phyloP scores from a whole-genome alignment of 2,329 filamentous ascomycete species.

The Stenocarpella maydis region DNA sequence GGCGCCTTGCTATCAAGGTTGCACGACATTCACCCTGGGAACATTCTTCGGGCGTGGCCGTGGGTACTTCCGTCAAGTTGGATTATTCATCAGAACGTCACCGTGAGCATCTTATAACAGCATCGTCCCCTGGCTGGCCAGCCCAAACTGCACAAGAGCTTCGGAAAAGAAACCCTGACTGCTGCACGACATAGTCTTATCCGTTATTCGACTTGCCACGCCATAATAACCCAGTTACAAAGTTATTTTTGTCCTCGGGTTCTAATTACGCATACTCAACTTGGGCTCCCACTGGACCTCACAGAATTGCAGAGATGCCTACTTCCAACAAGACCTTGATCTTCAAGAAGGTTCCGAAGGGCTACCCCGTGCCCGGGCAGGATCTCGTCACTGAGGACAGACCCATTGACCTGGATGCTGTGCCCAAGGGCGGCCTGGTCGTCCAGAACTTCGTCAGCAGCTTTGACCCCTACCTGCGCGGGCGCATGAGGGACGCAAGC shows the following conservation, averaged over 20 bases:
- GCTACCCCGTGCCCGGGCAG: conserved; percentile 73
- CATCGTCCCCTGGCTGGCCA: neutral
- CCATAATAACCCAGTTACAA: neutral
- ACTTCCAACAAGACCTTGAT: conserved; percentile 75
- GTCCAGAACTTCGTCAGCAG: conserved; percentile 77
- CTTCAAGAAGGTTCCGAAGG: conserved; percentile 74
- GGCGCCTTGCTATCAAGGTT: neutral
- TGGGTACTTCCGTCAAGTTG: neutral
- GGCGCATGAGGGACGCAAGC: conserved; percentile 73
- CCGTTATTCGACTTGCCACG: neutral
- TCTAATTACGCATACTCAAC: conserved; percentile 54
- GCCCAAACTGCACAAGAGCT: neutral
- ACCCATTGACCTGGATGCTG: conserved; percentile 71
- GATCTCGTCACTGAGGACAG: conserved; percentile 73
- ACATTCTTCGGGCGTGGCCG: neutral
- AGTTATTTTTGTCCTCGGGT: no score
- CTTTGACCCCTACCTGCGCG: conserved; percentile 86
- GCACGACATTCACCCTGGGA: neutral
- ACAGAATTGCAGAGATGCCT: conserved; percentile 51
- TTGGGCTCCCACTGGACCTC: conserved; percentile 66
- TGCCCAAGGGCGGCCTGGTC: conserved; percentile 71
- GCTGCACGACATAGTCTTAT: neutral
- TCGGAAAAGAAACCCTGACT: no score
- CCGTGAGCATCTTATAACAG: conserved; percentile 14
- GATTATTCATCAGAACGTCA: conserved; percentile 26